A percentile compares a stretch with the other conserved stretches of the same genome.
phyloP scores from a whole-genome alignment of 1,284 basidiomycete species.

The Naganishia cerealis region DNA sequence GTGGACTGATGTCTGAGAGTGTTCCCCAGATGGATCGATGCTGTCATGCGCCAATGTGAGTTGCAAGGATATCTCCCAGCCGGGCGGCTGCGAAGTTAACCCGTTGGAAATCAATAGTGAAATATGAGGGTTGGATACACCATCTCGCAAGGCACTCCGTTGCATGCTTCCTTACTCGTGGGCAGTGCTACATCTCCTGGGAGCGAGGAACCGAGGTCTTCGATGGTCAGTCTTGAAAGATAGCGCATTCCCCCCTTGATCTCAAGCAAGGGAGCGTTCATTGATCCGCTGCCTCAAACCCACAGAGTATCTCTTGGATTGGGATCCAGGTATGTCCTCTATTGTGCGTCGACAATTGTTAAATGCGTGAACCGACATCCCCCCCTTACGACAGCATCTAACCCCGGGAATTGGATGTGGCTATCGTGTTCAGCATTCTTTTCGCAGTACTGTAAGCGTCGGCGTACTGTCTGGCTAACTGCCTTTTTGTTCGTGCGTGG shows the following conservation, averaged over 20 bases:
- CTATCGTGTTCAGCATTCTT: constrained; percentile 58
- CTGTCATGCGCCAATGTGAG: constrained; percentile 57
- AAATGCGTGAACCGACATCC: not conserved
- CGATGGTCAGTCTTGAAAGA: constrained; percentile 49
- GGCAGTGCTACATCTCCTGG: constrained; percentile 62
- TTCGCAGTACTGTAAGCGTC: constrained; percentile 46
- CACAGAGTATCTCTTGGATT: constrained; percentile 53
- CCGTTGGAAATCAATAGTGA: constrained; percentile 30
- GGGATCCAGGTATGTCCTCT: constrained; percentile 50
- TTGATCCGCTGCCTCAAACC: not conserved
- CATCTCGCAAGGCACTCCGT: constrained; percentile 60
- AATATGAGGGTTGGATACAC: constrained; percentile 58
- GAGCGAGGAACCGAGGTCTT: constrained; percentile 61
- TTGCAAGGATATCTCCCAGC: not conserved
- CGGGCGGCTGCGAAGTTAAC: not conserved
- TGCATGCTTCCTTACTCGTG: constrained; percentile 60
- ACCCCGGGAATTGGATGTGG: constrained; percentile 60
- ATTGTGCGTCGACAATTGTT: too few relatives aligned
- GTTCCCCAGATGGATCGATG: constrained; percentile 51
- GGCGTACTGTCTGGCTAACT: not conserved
- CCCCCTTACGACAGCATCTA: constrained; percentile 16
- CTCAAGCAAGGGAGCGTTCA: not conserved
- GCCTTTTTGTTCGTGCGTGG: not conserved
- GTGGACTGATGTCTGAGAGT: not conserved
- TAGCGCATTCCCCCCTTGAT: too few relatives aligned